Evolutionary conservation across 2,329 filamentous ascomycete species (phyloP).

Genomic region (Xylariales sp.): DNA sequence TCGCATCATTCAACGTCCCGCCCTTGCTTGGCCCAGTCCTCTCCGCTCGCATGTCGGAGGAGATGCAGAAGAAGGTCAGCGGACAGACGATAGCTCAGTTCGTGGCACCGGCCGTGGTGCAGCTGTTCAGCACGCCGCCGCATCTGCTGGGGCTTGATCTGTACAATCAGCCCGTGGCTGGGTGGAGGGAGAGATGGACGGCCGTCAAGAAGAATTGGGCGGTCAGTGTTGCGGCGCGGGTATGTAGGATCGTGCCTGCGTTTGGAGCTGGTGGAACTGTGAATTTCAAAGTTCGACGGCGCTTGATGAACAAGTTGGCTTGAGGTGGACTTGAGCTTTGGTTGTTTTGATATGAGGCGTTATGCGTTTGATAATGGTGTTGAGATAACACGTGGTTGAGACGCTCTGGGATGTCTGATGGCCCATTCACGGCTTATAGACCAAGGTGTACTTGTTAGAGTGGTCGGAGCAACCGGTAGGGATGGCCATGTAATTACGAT

Average conservation of each 20-base stretch:
- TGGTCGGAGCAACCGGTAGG: too few relatives aligned
- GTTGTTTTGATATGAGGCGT: too few relatives aligned
- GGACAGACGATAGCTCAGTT: constrained; percentile 72
- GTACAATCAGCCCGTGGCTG: constrained; percentile 62
- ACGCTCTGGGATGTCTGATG: too few relatives aligned
- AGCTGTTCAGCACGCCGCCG: constrained; percentile 75
- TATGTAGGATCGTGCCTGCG: constrained; percentile 81
- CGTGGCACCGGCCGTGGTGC: constrained; percentile 70
- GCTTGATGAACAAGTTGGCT: constrained; percentile 59
- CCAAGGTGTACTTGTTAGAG: too few relatives aligned
- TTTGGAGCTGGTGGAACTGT: constrained; percentile 87
- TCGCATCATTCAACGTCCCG: constrained; percentile 87
- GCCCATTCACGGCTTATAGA: too few relatives aligned
- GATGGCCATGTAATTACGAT: too few relatives aligned
- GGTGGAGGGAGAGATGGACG: constrained; percentile 56
- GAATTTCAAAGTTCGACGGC: constrained; percentile 66
- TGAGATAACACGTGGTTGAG: too few relatives aligned
- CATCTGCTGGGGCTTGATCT: constrained; percentile 82
- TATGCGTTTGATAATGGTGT: too few relatives aligned
- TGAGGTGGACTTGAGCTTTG: too few relatives aligned
- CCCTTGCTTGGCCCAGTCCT: constrained; percentile 69
- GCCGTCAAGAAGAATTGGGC: constrained; percentile 72
- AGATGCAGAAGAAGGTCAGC: constrained; percentile 43
- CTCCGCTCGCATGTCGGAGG: constrained; percentile 47
- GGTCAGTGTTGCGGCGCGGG: constrained; percentile 67